Evolutionary conservation across 495 filamentous ascomycete species (phyloP).

Genomic region (Neohortaea acidophila): DNA sequence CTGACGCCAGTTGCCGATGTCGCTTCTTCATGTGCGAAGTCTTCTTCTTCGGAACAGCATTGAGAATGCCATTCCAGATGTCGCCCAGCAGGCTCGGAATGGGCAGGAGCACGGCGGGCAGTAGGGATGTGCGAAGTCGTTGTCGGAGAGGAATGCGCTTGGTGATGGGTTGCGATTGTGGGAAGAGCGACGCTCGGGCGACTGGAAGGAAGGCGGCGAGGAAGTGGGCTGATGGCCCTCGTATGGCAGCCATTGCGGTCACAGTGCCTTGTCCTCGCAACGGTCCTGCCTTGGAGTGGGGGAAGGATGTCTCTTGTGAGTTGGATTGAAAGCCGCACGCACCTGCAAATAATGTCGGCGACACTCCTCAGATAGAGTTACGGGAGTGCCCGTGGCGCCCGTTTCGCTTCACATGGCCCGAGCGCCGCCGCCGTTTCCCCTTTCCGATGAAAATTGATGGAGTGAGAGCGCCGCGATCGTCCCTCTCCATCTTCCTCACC

Average conservation of each 20-base stretch:
- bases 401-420: no score
- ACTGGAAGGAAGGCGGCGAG: slow-evolving; percentile 23
- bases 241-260: slow-evolving; percentile 20
- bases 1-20: slow-evolving; percentile 68
- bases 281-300: no score
- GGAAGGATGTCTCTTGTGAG: no score
- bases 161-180: slow-evolving; percentile 16
- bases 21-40: slow-evolving; percentile 94
- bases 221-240: slow-evolving; percentile 17
- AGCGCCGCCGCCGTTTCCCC: no score
- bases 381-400: no score
- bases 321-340: no score
- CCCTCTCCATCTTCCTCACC: no score
- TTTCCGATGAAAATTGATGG: no score
- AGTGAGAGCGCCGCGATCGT: no score
- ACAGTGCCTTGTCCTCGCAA: no score
- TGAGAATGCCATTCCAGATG: slow-evolving; percentile 83
- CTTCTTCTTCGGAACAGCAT: slow-evolving; percentile 97
- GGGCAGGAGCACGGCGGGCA: slow-evolving; percentile 19
- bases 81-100: slow-evolving; percentile 46
- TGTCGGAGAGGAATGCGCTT: slow-evolving; percentile 13
- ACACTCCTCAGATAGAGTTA: no score
- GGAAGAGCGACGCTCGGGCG: slow-evolving; percentile 22
- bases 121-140: slow-evolving; percentile 9
- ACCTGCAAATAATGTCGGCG: no score